These are phyloP conservation scores for Mycena indigotica DNA, from an alignment of 768 basidiomycete species.

Conservation along the genomic window DNA sequence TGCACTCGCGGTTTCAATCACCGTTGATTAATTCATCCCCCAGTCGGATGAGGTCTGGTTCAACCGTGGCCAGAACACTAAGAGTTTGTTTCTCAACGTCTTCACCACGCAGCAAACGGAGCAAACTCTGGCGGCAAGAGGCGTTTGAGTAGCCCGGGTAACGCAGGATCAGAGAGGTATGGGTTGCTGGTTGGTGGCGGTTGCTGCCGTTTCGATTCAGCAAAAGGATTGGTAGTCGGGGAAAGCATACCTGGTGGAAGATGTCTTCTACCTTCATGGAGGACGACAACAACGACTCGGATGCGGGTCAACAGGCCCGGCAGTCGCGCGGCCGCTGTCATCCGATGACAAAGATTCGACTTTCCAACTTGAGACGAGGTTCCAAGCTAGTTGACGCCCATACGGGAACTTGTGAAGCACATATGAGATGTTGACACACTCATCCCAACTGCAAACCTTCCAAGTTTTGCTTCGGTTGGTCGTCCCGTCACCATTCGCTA, in stretches of 20 bases:
- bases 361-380: too few species aligned
- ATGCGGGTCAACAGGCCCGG: too few species aligned
- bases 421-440: too few species aligned
- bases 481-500: too few species aligned
- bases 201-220: conserved; percentile 6
- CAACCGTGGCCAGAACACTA: conserved; percentile 53
- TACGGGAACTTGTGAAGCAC: too few species aligned
- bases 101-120: too few species aligned
- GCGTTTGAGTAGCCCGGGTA: conserved; percentile 62
- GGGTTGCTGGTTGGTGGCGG: conserved; percentile 53
- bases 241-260: conserved; percentile 15
- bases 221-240: not conserved
- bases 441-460: too few species aligned
- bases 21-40: conserved; percentile 58
- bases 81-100: too few species aligned
- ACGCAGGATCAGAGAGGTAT: conserved; percentile 61
- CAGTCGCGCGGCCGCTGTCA: not conserved
- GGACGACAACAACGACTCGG: not conserved
- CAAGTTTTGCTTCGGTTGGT: too few species aligned
- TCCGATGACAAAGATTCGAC: not conserved
- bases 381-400: too few species aligned
- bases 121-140: conserved; percentile 53
- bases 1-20: conserved; percentile 36
- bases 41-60: conserved; percentile 60
- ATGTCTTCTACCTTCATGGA: conserved; percentile 21